These are phyloP conservation scores for Tetraselmis chui DNA, from an alignment of 139 green algal species.

Conservation along the genomic window DNA sequence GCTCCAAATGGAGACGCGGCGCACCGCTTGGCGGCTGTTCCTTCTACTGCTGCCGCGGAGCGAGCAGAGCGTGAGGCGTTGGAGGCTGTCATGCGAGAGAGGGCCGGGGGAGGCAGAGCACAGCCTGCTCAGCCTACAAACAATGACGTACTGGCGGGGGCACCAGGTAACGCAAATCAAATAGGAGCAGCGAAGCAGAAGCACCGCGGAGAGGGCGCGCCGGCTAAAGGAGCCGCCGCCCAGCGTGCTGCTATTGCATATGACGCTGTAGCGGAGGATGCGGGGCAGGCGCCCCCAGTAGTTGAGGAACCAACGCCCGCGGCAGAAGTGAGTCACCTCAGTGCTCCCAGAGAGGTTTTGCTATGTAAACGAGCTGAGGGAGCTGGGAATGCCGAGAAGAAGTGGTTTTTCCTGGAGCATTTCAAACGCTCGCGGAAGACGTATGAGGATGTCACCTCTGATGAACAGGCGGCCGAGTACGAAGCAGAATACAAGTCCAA, in stretches of 20 bases:
- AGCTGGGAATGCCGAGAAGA: too few relatives aligned
- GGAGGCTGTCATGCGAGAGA: not conserved
- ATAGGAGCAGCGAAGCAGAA: not conserved
- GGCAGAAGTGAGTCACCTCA: too few relatives aligned
- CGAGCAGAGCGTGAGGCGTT: not conserved
- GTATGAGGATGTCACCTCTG: not conserved
- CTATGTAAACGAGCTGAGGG: too few relatives aligned
- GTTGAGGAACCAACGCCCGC: too few relatives aligned
- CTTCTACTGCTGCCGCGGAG: not conserved
- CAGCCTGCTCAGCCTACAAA: not conserved
- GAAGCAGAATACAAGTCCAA: not conserved
- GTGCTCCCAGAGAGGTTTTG: too few relatives aligned
- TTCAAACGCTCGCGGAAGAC: not conserved
- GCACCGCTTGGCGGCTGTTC: not conserved
- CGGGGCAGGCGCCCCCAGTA: too few relatives aligned
- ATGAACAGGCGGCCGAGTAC: not conserved
- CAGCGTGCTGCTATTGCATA: too few relatives aligned
- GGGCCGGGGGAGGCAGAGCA: too few relatives aligned
- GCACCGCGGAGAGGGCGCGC: too few relatives aligned
- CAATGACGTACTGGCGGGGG: too few relatives aligned
- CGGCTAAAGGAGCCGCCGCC: not conserved
- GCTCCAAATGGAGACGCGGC: not conserved
- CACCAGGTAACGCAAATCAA: too few relatives aligned
- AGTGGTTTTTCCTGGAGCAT: not conserved
- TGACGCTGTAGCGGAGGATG: not conserved